These are phyloP conservation scores for Cylindrodendrum hubeiense DNA, from an alignment of 2,329 filamentous ascomycete species.

Conservation along the genomic window DNA sequence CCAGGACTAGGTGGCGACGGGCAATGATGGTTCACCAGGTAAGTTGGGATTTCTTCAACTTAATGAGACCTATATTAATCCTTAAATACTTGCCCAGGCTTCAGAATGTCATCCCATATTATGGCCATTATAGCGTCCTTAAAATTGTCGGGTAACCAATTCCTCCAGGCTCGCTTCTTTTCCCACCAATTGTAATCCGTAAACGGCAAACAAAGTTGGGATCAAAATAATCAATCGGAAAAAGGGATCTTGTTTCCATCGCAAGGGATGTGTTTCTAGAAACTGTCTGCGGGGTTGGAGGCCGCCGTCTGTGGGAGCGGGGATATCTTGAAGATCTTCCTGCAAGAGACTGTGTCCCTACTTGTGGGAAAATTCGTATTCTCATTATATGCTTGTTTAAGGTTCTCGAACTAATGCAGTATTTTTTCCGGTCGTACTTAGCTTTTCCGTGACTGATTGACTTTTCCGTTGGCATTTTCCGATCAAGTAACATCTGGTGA, in stretches of 20 bases:
- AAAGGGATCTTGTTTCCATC: neutral
- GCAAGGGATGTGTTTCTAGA: neutral
- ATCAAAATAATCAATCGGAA: neutral
- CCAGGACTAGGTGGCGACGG: neutral
- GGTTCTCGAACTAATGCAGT: neutral
- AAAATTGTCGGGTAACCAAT: neutral
- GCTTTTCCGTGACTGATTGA: neutral
- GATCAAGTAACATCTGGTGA: neutral
- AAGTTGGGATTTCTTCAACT: neutral
- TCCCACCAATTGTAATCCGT: neutral
- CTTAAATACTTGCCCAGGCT: neutral
- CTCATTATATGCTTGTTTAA: neutral
- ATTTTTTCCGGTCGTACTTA: neutral
- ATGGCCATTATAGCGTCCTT: neutral
- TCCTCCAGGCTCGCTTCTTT: neutral
- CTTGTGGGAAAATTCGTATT: neutral
- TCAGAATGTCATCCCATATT: neutral
- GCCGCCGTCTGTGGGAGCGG: neutral
- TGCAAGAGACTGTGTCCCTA: neutral
- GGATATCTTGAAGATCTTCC: neutral
- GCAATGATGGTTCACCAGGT: neutral
- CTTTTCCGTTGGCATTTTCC: constrained; percentile 3
- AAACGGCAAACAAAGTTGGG: neutral
- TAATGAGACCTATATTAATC: neutral
- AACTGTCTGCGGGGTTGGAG: neutral